These are phyloP conservation scores for Arabis alpina DNA, from an alignment of 345 rosid genomes.

Conservation along the genomic window DNA sequence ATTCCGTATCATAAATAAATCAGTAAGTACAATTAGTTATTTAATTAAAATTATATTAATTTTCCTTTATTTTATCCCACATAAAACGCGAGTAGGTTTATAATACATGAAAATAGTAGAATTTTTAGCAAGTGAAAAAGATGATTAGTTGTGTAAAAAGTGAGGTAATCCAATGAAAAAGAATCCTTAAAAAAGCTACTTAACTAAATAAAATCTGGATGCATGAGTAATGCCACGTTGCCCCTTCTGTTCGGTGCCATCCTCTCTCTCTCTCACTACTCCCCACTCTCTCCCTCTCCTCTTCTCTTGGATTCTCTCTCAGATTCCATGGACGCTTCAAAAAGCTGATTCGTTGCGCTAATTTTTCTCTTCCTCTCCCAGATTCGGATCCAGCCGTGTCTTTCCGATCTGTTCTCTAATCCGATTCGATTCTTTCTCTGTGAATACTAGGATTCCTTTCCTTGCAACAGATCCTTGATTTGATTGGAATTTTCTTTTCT, in stretches of 20 bases:
- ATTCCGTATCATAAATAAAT: too few relatives aligned
- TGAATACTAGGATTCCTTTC: conserved; percentile 16
- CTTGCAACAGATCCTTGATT: conserved; percentile 28
- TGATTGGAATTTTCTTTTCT: conserved; percentile 5
- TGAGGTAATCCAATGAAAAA: conserved; percentile 17
- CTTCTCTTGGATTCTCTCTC: conserved; percentile 47
- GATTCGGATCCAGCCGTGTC: conserved; percentile 47
- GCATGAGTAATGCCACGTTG: conserved; percentile 62
- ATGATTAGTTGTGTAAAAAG: conserved; percentile 12
- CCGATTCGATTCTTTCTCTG: conserved; percentile 35
- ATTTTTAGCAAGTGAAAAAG: too few relatives aligned
- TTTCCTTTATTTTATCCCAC: too few relatives aligned
- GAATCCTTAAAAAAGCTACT: neutral
- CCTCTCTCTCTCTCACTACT: conserved; percentile 34
- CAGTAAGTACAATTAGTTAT: too few relatives aligned
- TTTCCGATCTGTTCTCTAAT: conserved; percentile 47
- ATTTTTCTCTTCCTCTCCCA: conserved; percentile 25
- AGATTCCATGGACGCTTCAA: conserved; percentile 42
- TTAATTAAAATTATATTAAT: too few relatives aligned
- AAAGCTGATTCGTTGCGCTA: conserved; percentile 41
- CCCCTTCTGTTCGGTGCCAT: conserved; percentile 43
- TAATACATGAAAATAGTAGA: too few relatives aligned
- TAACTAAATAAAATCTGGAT: conserved; percentile 16
- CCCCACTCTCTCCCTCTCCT: conserved; percentile 21
- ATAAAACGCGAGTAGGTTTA: too few relatives aligned